phyloP scores from a whole-genome alignment of 31 red algal species.

The Bonnemaisonia californica region DNA sequence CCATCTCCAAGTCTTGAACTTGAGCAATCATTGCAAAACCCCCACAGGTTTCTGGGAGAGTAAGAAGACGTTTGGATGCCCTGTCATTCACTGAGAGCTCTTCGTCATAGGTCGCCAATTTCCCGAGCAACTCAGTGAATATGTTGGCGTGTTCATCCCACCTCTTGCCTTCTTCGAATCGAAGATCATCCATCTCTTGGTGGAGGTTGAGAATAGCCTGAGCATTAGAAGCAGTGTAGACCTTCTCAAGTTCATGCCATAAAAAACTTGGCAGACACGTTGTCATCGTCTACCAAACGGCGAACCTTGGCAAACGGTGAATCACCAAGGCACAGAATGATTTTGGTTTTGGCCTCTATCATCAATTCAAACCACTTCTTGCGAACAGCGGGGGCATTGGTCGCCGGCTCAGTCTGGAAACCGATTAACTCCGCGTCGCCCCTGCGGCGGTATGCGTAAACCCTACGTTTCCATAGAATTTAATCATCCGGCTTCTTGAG shows the following conservation, averaged over 20 bases:
- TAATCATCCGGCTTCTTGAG: not conserved
- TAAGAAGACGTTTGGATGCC: conserved; percentile 13
- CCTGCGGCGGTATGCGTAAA: no score
- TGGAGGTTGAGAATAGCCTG: conserved; percentile 19
- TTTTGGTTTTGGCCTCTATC: not conserved
- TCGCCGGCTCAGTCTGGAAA: not conserved
- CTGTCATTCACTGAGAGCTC: not conserved
- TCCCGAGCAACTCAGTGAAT: not conserved
- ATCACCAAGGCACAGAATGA: not conserved
- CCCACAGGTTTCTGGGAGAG: conserved; percentile 8
- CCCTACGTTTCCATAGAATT: not conserved
- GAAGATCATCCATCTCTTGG: not conserved
- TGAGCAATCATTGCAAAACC: conserved; percentile 12
- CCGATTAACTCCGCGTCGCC: conserved; percentile 2
- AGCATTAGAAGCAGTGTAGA: conserved; percentile 15
- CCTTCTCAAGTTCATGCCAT: not conserved
- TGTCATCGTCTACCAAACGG: not conserved
- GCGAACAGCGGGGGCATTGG: not conserved
- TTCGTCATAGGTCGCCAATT: not conserved
- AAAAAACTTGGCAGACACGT: conserved; percentile 6
- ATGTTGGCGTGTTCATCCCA: conserved; percentile 20
- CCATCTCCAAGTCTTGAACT: not conserved
- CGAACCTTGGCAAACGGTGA: not conserved
- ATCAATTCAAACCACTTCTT: not conserved
- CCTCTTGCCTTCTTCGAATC: not conserved